Conservation (phyloP, 2,329 filamentous ascomycete species). For the Claviceps africana region DNA sequence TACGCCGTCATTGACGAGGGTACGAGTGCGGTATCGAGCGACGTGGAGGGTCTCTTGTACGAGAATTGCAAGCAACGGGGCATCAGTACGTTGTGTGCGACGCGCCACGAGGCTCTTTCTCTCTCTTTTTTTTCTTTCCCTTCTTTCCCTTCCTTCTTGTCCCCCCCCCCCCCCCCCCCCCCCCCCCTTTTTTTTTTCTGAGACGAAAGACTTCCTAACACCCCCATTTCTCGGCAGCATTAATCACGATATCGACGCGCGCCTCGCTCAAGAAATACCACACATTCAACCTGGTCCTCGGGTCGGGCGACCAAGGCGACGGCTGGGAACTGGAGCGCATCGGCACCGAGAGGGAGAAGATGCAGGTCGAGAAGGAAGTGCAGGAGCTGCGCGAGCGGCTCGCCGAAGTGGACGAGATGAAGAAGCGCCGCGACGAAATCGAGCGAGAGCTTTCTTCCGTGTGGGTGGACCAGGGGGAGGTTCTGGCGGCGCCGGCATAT, state of each 20-base stretch:
- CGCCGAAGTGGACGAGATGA: constrained; percentile 72
- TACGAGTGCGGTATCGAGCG: constrained; percentile 83
- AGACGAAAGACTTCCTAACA: too few relatives aligned
- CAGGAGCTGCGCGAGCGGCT: constrained; percentile 70
- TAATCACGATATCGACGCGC: constrained; percentile 91
- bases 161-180: too few relatives aligned
- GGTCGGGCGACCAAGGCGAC: constrained; percentile 64
- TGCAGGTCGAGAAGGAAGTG: constrained; percentile 82
- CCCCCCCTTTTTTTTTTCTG: too few relatives aligned
- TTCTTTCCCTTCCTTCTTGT: not conserved
- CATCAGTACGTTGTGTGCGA: constrained; percentile 54
- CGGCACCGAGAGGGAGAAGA: constrained; percentile 84
- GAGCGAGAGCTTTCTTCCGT: constrained; percentile 61
- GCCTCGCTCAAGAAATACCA: constrained; percentile 94
- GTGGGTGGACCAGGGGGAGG: constrained; percentile 40
- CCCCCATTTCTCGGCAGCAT: constrained; percentile 32
- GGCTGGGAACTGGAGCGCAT: constrained; percentile 91
- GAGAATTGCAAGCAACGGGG: constrained; percentile 85
- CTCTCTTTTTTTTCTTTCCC: not conserved
- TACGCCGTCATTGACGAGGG: constrained; percentile 95
- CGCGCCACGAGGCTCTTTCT: not conserved
- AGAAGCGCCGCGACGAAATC: constrained; percentile 62
- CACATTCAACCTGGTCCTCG: constrained; percentile 76
- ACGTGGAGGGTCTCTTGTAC: constrained; percentile 88
- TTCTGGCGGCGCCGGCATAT: constrained; percentile 34